Conservation (phyloP, 1,284 basidiomycete genomes). For the Marasmius oreades region DNA sequence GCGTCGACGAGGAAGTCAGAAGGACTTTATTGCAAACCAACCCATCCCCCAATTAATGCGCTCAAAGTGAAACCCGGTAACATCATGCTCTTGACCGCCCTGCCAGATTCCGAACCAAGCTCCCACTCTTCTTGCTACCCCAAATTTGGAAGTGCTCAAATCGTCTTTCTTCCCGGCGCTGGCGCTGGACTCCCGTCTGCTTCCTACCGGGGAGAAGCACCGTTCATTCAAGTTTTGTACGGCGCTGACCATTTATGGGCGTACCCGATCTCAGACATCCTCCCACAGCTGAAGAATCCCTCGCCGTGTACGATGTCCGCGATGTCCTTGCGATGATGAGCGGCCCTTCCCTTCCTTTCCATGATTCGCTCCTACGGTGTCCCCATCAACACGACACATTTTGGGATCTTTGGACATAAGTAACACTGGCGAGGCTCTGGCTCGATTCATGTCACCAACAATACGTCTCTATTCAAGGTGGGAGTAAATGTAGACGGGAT, state of each 20-base stretch:
- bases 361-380: background rate
- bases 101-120: background rate
- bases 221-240: background rate
- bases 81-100: background rate
- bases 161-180: background rate
- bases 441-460: background rate
- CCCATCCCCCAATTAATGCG: background rate
- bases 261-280: background rate
- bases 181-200: background rate
- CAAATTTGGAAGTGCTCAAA: background rate
- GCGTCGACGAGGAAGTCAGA: too few species aligned
- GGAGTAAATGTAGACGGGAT: background rate
- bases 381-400: background rate
- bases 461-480: background rate
- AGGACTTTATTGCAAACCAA: background rate
- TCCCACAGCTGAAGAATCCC: background rate
- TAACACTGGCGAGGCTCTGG: background rate
- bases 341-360: background rate
- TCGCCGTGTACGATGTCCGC: background rate
- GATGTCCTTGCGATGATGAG: background rate
- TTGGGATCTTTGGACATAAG: background rate
- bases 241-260: background rate
- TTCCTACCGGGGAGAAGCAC: background rate
- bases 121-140: background rate
- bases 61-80: background rate